Base-by-base conservation (phyloP, 106 monocot species). In the Acorus gramineus region DNA sequence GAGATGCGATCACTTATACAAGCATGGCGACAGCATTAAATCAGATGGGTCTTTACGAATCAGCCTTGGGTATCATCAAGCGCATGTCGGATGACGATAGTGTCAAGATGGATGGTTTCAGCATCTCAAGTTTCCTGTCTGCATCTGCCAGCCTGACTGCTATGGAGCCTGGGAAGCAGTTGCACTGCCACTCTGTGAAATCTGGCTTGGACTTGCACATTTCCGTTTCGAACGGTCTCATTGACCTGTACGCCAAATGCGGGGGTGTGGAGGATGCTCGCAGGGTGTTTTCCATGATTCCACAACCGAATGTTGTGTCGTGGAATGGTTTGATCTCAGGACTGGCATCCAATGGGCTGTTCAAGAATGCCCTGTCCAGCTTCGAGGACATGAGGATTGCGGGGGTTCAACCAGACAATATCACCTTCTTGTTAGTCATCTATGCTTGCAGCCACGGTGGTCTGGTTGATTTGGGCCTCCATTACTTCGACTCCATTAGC, bases 191-290 rank as follows among this genome's bases (percentile, higher is more conserved):
- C 48, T 64, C 94, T 11, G 54, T 82, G 44, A 90, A 86, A 61
- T 71, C 68, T 2, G 86, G 86, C 8, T 66, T 95, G 49, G 14
- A 60, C 45, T 46, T 7, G 2, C 56, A 51, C 53, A 67, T 84
- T 13, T 95, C 90, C 2, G 86, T 95, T 14, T 71, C 77, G 7
- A 95, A 95, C 67, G 84, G 86, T 42, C 84, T 95, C 13, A 54
- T 95, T 11, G 84, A 86, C 60, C 81, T 90, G 86, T 90, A 95
- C 59, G 71, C 84, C 68, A 90, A 86, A 84, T 84, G 90, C 60
- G 89, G 85, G 61, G 67, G 69, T 49, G 68, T 79, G 2, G 50
- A 60, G 2, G 86, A 90, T 56, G 84, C 90, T 53, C 66, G 52
- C 6, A 51, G 11, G 7, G 68, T 78, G 8, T 94, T 95, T 60